Evolutionary conservation across 2,329 filamentous ascomycete species (phyloP).

Genomic region (Cordyceps farinosa): DNA sequence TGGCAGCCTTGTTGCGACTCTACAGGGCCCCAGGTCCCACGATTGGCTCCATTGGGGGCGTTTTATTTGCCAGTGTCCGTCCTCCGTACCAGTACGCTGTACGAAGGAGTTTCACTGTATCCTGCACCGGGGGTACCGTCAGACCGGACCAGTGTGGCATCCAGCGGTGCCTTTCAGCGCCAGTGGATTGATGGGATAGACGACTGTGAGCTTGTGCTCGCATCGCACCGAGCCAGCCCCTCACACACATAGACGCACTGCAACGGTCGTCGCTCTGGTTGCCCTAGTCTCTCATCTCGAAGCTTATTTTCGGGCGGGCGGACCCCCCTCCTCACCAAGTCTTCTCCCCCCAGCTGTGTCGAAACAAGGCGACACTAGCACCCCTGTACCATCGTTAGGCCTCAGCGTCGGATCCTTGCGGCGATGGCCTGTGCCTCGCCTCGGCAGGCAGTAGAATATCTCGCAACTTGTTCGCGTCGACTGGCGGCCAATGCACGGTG

Average conservation of each 20-base stretch:
- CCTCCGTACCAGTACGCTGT: not conserved
- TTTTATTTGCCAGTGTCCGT: not conserved
- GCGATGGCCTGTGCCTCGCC: not conserved
- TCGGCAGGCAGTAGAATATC: not conserved
- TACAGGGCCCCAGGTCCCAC: not conserved
- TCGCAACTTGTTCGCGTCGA: not conserved
- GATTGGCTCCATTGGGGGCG: not conserved
- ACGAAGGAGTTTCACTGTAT: not conserved
- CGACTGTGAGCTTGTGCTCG: not conserved
- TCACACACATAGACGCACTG: not conserved
- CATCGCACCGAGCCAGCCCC: not conserved
- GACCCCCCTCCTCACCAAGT: not conserved
- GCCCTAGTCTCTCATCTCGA: constrained; percentile 1
- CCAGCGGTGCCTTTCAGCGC: not conserved
- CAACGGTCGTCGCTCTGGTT: not conserved
- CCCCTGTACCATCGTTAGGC: constrained; percentile 1
- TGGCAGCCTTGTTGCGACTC: constrained; percentile 10
- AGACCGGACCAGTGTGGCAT: not conserved
- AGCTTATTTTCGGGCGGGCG: constrained; percentile 1
- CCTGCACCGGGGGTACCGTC: not conserved
- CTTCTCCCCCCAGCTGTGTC: constrained; percentile 3
- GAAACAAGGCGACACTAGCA: constrained; percentile 15
- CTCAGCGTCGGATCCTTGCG: not conserved
- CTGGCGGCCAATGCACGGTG: not conserved
- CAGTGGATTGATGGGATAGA: constrained; percentile 13